Evolutionary conservation across 2,329 filamentous ascomycete genomes (phyloP), one percentile per base, ranked within the genome.

Genomic region (Penicillium freii): DNA sequence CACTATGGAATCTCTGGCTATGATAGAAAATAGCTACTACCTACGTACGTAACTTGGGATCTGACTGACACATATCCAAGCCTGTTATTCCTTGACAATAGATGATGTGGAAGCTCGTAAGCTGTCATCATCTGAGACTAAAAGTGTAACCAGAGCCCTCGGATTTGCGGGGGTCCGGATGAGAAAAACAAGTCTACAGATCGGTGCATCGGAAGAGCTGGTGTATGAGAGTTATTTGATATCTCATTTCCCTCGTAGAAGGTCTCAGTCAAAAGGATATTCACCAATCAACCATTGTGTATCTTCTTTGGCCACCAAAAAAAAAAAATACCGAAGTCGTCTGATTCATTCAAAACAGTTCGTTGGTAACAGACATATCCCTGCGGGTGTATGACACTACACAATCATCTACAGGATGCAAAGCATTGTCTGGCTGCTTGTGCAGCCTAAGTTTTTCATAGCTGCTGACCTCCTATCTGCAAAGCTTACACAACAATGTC

Each of bases 321-420:
- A 31, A 46, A 39, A 46, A 34, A 34, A n/a, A n/a, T 23, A 15
- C 45, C 17, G 19, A 21, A 23, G 40, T 51, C 40, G 34, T 56
- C 56, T 60, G 49, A 61, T 61, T 63, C 49, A 53, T 53, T 51
- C n/a, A 19, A 58, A 57, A 46, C 25, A 48, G 45, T 54, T 62
- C 57, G 44, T 47, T 50, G 31, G 50, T 54, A 52, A 48, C 23
- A 50, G 45, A 42, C n/a, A 15, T 29, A 58, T 58, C 53, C 57
- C 48, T 65, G 61, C 39, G 38, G 29, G 52, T 59, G 63, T 64
- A 64, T 59, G 55, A 62, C 64, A 61, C 40, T 47, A 44, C 49
- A 46, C 21, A 57, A 65, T 62, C 51, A 62, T 57, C 53, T 53
- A 64, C 58, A 60, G 58, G 39, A 58, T 57, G 59, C 57, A 58